Base-by-base conservation (phyloP, 1,284 basidiomycete genomes). In the Apiotrichum akiyoshidainum region DNA sequence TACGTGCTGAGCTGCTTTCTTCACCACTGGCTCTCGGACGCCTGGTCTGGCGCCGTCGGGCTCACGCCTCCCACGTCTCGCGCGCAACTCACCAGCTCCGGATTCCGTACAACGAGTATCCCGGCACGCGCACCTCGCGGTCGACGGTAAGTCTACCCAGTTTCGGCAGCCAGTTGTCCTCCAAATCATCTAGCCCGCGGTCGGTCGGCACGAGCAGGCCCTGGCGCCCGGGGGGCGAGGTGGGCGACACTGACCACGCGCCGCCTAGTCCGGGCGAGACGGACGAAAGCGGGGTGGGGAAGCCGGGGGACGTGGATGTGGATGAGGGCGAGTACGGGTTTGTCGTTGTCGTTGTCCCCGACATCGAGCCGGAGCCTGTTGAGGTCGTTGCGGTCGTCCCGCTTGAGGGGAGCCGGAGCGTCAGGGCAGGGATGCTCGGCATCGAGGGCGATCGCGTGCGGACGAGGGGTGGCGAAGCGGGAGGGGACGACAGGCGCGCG, bases 41-140 rank as follows among this genome's bases (percentile, higher is more conserved):
- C 26, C 26, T 7, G 37, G 37, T 16, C 2, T 13, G 12, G n/a
- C 37, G 37, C 37, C 12, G 14, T 37, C 14, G 37, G 3, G 2
- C 5, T 13, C 37, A 37, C 40, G 39, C 16, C 39, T 13, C 14
- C 26, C 9, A 33, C 51, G 1, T n/a, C 41, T 8, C 26, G 26
- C 22, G 17, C n/a, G 10, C 35, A 21, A 69, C 73, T 44, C 45
- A 75, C 74, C 74, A 76, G 17, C 60, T 67, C 50, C 74, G 64
- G 12, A 76, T 57, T 2, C 68, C 68, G 54, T 74, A 75, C 31
- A 76, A 61, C 40, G 73, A 64, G 53, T 73, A 76, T 2, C 74
- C 74, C 12, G 50, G 52, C 26, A 76, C 44, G 9, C 64, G 59
- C 19, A 75, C 64, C 61, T 76, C 74, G 44, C 65, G 56, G 14